A percentile compares a stretch with the other conserved stretches of the same genome.
phyloP scores from a whole-genome alignment of 345 rosid species.

The Gossypium longicalyx region DNA sequence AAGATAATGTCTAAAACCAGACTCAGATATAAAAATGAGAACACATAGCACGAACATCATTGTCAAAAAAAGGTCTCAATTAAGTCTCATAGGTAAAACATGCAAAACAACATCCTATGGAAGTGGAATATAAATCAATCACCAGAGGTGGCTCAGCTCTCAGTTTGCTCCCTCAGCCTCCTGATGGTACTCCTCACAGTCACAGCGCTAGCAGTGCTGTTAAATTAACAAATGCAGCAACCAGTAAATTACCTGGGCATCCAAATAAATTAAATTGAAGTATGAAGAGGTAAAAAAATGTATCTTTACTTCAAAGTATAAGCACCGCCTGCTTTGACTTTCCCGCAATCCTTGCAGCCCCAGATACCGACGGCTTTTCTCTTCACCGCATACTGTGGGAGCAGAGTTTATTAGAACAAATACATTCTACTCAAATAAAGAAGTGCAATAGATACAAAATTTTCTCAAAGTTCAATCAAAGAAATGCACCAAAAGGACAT shows the following conservation, averaged over 20 bases:
- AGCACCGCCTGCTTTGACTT: slow-evolving; percentile 93
- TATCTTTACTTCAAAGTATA: slow-evolving; percentile 77
- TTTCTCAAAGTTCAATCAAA: no score
- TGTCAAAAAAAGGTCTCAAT: not conserved
- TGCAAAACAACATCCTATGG: slow-evolving; percentile 2
- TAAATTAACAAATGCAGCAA: slow-evolving; percentile 4
- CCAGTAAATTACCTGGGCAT: not conserved
- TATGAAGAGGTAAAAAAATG: not conserved
- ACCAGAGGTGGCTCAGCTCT: slow-evolving; percentile 41
- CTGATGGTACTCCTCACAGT: slow-evolving; percentile 88
- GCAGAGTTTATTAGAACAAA: not conserved
- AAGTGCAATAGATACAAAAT: not conserved
- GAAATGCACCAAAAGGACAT: not conserved
- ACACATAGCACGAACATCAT: not conserved
- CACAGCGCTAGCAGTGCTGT: slow-evolving; percentile 83
- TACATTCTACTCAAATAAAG: not conserved
- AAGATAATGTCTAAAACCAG: not conserved
- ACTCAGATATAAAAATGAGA: not conserved
- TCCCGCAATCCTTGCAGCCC: slow-evolving; percentile 98
- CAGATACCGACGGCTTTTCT: slow-evolving; percentile 95
- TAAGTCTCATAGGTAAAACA: not conserved
- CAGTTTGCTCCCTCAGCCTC: slow-evolving; percentile 91
- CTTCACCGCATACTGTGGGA: slow-evolving; percentile 72
- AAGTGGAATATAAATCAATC: not conserved
- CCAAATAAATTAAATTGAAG: not conserved